phyloP scores from a whole-genome alignment of 768 basidiomycete species.

The Lyophyllum shimeji region DNA sequence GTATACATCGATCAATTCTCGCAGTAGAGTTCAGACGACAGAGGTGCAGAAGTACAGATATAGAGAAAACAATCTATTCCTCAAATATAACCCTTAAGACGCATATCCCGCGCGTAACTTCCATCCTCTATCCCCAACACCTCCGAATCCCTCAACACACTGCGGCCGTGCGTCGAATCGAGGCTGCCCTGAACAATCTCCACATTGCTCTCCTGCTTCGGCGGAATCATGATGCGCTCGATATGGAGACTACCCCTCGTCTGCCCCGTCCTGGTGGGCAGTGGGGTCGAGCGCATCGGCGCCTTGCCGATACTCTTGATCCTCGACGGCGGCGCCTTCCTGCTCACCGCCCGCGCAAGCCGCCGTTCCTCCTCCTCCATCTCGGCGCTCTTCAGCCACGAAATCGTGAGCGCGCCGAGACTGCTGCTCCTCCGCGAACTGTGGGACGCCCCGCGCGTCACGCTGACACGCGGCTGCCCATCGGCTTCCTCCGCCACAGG shows the following conservation, averaged over 20 bases:
- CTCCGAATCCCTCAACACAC: slow-evolving; percentile 31
- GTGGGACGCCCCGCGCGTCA: background rate
- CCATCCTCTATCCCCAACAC: slow-evolving; percentile 30
- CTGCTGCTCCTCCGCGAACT: slow-evolving; percentile 5
- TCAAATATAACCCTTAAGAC: slow-evolving; percentile 6
- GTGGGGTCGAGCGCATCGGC: slow-evolving; percentile 33
- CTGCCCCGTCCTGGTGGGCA: slow-evolving; percentile 23
- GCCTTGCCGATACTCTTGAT: slow-evolving; percentile 42
- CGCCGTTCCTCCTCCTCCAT: slow-evolving; percentile 15
- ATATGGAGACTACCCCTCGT: slow-evolving; percentile 33
- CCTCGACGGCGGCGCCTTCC: slow-evolving; percentile 19
- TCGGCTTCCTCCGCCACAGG: slow-evolving; percentile 8
- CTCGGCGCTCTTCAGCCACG: slow-evolving; percentile 20
- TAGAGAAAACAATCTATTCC: background rate
- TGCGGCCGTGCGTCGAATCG: slow-evolving; percentile 14
- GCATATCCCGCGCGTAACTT: slow-evolving; percentile 2
- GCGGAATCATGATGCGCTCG: slow-evolving; percentile 30
- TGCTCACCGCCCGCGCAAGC: slow-evolving; percentile 12
- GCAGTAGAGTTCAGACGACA: too few species aligned
- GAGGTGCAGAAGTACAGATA: too few species aligned
- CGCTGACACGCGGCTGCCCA: background rate
- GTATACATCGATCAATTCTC: too few species aligned
- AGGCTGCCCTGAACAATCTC: slow-evolving; percentile 24
- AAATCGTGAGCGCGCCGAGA: slow-evolving; percentile 14
- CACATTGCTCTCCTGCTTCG: slow-evolving; percentile 23